Evolutionary conservation across 1,139 yeast species (phyloP).

Genomic region (Saccharomyces hybrid): DNA sequence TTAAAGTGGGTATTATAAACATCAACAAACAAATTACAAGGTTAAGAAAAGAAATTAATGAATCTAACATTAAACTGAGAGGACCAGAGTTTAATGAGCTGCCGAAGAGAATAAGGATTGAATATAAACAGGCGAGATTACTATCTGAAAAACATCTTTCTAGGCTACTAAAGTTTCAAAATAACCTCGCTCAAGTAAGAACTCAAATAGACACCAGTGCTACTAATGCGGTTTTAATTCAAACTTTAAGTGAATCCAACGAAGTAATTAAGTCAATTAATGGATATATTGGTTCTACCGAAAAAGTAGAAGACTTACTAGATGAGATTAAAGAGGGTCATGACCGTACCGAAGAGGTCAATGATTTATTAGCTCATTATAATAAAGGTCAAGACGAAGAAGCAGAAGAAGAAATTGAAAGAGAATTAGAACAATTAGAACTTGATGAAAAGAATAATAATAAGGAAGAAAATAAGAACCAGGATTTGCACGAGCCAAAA

Average conservation of each 20-base stretch:
- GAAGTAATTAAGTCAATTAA: constrained; percentile 27
- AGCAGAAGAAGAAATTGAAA: constrained; percentile 34
- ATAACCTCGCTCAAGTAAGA: constrained; percentile 36
- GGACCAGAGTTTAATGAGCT: constrained; percentile 6
- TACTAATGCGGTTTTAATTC: constrained; percentile 36
- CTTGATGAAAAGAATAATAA: constrained; percentile 5
- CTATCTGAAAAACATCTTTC: constrained; percentile 32
- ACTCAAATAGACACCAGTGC: constrained; percentile 43
- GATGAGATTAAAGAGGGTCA: constrained; percentile 39
- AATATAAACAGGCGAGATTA: constrained; percentile 28
- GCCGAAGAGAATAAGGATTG: constrained; percentile 14
- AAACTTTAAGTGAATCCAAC: constrained; percentile 36
- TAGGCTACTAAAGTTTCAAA: constrained; percentile 31
- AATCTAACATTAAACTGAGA: constrained; percentile 8
- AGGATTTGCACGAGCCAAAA: not conserved
- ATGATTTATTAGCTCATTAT: constrained; percentile 32
- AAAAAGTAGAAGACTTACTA: constrained; percentile 36
- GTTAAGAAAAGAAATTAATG: constrained; percentile 12
- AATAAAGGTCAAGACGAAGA: constrained; percentile 25
- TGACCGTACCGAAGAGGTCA: constrained; percentile 32
- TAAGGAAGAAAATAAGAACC: not conserved
- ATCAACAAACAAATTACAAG: constrained; percentile 13
- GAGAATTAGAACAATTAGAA: constrained; percentile 12
- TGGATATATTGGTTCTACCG: constrained; percentile 32
- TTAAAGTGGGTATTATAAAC: constrained; percentile 22